phyloP scores from a whole-genome alignment of 306 rosid species.

The Cucurbita maxima region DNA sequence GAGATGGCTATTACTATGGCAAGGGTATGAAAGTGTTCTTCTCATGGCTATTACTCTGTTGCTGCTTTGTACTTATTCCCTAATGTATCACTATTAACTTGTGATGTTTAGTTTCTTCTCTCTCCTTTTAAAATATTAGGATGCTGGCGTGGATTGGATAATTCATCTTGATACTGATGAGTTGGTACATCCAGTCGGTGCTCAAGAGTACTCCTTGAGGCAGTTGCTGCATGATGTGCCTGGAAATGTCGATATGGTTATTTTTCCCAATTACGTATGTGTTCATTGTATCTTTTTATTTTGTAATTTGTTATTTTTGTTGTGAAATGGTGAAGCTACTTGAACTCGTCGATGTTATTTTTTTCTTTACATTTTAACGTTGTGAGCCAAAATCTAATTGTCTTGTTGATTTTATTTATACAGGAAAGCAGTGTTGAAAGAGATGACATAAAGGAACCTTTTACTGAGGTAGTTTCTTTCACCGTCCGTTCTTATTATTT shows the following conservation, averaged over 20 bases:
- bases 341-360: slow-evolving; percentile 3
- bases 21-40: slow-evolving; percentile 51
- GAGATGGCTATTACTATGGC: slow-evolving; percentile 98
- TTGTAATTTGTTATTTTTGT: background rate
- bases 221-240: slow-evolving; percentile 87
- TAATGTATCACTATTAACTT: background rate
- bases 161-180: slow-evolving; percentile 95
- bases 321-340: background rate
- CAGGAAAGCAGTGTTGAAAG: slow-evolving; percentile 94
- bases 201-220: slow-evolving; percentile 78
- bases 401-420: slow-evolving; percentile 10
- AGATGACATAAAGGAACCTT: slow-evolving; percentile 89
- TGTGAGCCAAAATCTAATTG: slow-evolving; percentile 2
- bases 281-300: slow-evolving; percentile 7
- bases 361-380: slow-evolving; percentile 3
- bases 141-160: slow-evolving; percentile 94
- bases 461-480: slow-evolving; percentile 56
- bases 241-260: slow-evolving; percentile 81
- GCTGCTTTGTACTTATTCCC: background rate
- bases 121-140: slow-evolving; percentile 31
- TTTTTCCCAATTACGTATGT: slow-evolving; percentile 91
- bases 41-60: background rate
- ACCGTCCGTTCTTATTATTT: slow-evolving; percentile 1
- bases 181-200: slow-evolving; percentile 85
- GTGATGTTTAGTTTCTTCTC: slow-evolving; percentile 3